Base-by-base conservation (phyloP, 495 filamentous ascomycete genomes). In the Thermochaetoides thermophila region DNA sequence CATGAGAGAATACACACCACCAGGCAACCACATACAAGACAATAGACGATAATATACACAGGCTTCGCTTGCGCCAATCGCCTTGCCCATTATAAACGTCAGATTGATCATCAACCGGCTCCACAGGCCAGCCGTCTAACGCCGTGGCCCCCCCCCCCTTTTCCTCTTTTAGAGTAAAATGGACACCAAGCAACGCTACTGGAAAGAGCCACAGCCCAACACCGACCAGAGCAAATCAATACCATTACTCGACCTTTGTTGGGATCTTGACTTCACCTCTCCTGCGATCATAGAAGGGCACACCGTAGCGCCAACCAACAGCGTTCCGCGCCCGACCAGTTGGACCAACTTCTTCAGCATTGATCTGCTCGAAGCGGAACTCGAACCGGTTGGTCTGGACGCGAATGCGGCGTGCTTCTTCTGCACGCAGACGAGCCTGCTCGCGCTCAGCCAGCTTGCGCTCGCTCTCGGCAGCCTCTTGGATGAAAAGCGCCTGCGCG, bases 351-450 rank as follows among this genome's bases (percentile, higher is more conserved):
- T 49, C 47, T 35, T 69, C 63, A 7, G 58, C 56, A 39, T 60
- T 64, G 42, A 64, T 46, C 37, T 87, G 71, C 55, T 73, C 64
- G 47, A 97, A 75, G 34, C 76, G 72, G 63, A 87, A 96, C 52
- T 83, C 78, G 59, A 78, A 91, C 15, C 74, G 68, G 0, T 52
- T 55, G 32, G 52, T 49, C 8, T 56, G 34, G 17, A 65, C 55
- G 5, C 58, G 65, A 29, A 68, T 60, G 11, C 68, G 64, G 18
- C 50, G 45, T 32, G 52, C 55, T 31, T 61, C 59, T 15, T 55
- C 60, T 38, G 49, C 34, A 35, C 50, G 34, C 33, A 45, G 59
- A 27, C 59, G 58, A 37, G 53, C 49, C 7, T 66, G 48, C 40
- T 63, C 63, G 29, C 44, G 57, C 3, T 43, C 35, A n/a, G 56